These are phyloP conservation scores for Iodosphaeria phyllophila DNA, from an alignment of 2,329 filamentous ascomycete species.

Conservation along the genomic window DNA sequence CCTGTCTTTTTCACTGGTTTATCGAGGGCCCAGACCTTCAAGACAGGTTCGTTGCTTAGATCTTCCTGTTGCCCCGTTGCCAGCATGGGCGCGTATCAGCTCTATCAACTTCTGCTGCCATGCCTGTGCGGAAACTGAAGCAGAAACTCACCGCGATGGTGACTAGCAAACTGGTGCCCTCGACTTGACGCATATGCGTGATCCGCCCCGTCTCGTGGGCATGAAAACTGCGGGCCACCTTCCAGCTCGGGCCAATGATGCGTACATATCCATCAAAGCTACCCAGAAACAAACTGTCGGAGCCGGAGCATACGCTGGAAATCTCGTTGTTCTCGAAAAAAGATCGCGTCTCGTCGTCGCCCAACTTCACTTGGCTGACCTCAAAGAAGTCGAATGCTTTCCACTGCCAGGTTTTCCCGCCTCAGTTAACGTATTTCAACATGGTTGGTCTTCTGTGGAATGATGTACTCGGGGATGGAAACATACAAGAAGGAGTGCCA, in stretches of 20 bases:
- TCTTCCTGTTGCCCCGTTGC: slow-evolving; percentile 69
- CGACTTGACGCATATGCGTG: slow-evolving; percentile 82
- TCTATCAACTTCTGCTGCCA: background rate
- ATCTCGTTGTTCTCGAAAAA: slow-evolving; percentile 72
- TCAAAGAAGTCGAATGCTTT: slow-evolving; percentile 99
- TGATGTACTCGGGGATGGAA: too few relatives aligned
- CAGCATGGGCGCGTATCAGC: too few relatives aligned
- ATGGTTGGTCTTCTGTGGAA: too few relatives aligned
- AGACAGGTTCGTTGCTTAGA: slow-evolving; percentile 63
- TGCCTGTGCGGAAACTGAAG: too few relatives aligned
- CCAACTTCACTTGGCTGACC: slow-evolving; percentile 64
- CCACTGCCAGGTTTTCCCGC: slow-evolving; percentile 44
- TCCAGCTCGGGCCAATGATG: slow-evolving; percentile 76
- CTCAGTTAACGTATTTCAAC: too few relatives aligned
- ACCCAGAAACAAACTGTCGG: slow-evolving; percentile 77
- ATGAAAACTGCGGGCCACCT: slow-evolving; percentile 68
- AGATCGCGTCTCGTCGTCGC: slow-evolving; percentile 59
- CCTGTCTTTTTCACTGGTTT: slow-evolving; percentile 89
- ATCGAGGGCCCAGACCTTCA: slow-evolving; percentile 97
- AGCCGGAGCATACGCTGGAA: slow-evolving; percentile 68
- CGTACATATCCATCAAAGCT: slow-evolving; percentile 71
- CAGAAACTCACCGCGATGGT: slow-evolving; percentile 44
- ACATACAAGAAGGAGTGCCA: too few relatives aligned
- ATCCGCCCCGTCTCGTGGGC: slow-evolving; percentile 68
- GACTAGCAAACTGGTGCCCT: slow-evolving; percentile 69